These are phyloP conservation scores for Ogataea neopini DNA, from an alignment of 805 yeast genomes.

Conservation along the genomic window DNA sequence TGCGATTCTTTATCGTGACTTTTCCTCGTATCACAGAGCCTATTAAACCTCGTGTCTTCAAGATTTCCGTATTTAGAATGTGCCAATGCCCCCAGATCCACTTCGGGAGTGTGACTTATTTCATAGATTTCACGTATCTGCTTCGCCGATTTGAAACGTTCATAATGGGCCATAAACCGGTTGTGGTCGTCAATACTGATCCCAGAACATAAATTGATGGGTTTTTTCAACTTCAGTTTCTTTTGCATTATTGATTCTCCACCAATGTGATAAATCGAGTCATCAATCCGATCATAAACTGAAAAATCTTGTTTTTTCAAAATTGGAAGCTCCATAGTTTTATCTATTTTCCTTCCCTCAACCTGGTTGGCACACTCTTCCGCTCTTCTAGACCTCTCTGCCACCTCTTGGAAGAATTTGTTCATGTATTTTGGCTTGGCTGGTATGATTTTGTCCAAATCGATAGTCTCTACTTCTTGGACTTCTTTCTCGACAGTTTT, in stretches of 20 bases:
- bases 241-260: not conserved
- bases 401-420: constrained; percentile 41
- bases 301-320: constrained; percentile 36
- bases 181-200: not conserved
- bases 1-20: constrained; percentile 18
- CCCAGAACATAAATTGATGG: too few species aligned
- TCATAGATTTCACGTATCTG: not conserved
- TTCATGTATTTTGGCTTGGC: constrained; percentile 12
- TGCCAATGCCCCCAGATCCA: constrained; percentile 3
- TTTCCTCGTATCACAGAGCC: constrained; percentile 7
- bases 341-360: constrained; percentile 28
- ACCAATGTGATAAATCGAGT: not conserved
- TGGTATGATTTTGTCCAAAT: constrained; percentile 14
- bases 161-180: constrained; percentile 9
- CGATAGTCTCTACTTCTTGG: constrained; percentile 6
- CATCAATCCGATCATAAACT: constrained; percentile 31
- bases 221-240: not conserved
- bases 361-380: not conserved
- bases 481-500: not conserved
- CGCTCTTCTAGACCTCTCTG: constrained; percentile 35
- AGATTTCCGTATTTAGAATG: constrained; percentile 6
- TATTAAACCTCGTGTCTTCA: constrained; percentile 8
- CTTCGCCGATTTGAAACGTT: not conserved
- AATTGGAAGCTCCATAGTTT: constrained; percentile 33
- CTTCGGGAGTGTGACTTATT: constrained; percentile 3